Base-by-base conservation (phyloP, 805 yeast genomes). In the Candida awuae region DNA sequence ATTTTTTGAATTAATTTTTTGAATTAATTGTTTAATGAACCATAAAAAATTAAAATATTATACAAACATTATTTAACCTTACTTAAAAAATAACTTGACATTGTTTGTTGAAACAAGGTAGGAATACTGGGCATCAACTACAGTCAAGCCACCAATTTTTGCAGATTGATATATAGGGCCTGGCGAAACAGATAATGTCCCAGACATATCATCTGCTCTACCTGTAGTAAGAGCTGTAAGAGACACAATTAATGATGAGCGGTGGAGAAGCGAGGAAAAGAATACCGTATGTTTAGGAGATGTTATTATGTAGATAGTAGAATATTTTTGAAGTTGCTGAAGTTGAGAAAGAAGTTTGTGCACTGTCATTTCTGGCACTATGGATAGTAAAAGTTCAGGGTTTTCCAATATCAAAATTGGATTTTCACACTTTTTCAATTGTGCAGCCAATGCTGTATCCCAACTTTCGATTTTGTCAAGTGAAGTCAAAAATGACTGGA, bases 171-270 rank as follows among this genome's bases (percentile, higher is more conserved):
- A 41, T 6, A 26, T 34, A 2, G 47, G 46, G 0, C 95, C 95
- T 35, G 61, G 63, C 0, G 78, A 59, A 0, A 86, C 67, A 0
- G 73, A 65, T 29, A 86, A 53, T 4, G 79, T 67, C 1, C 95
- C 95, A 0, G 94, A 80, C 3, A 84, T 72, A 54, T 86, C 95
- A 32, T 72, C 74, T 0, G 95, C 94, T 49, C 85, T 67, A 0
- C 95, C 95, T 0, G 95, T 84, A 3, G 72, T 66, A 43, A 86
- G 61, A 1, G 94, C 87, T 49, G 73, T 71, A 26, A 85, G 53
- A 16, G 70, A 65, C n/a, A 85, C 47, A 29, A 75, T 65, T 30
- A 76, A 44, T 23, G 67, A 64, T 0, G 84, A 64, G 40, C 71
- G 67, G 48, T 77, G 76, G 16, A 71, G 54, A 17, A 76, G 44